Base-by-base conservation (phyloP, 345 rosid genomes). In the Murraya koenigii region DNA sequence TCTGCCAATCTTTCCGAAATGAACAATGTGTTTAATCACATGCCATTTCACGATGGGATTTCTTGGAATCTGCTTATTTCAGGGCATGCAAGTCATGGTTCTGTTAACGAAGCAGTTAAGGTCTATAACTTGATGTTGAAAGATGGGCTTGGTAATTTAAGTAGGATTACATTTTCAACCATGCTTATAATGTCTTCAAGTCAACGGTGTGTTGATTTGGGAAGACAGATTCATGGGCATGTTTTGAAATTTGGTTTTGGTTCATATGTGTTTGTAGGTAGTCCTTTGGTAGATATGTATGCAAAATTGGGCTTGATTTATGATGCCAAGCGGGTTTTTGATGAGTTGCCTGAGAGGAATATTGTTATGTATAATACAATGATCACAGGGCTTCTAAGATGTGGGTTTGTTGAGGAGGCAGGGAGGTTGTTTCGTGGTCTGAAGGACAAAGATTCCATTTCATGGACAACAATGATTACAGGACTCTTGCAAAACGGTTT, bases 391-490 rank as follows among this genome's bases (percentile, higher is more conserved):
- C 83, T 94, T 81, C 78, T 92, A 79, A 84, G 93, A 32, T 70
- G 85, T 83, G 93, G 97, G 64, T 84, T 90, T 92, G 75, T 91
- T 15, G 87, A 78, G 84, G 93, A 89, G 74, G 90, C 97, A 17
- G 60, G 78, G 77, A 69, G 65, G 76, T 69, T 95, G 75, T 92
- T 92, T 85, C 74, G 8, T 67, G 79, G 76, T 26, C 91, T 94
- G 97, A 82, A 69, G 78, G 93, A 92, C 77, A 91, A 80, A 84
- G 98, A 93, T 86, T 87, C 92, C 0, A 86, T 94, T 83, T 84
- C 98, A 1, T 94, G 97, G 98, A 89, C 99, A 61, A 83, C 91
- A 0, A 93, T 92, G 98, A 92, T 95, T 70, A 86, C 96, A 2
- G 98, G 98, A 61, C 81, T 93, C 58, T 75, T 84, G 58, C 92